Evolutionary conservation across 768 basidiomycete species (phyloP), one percentile per base, ranked within the genome.

Genomic region (Lentinus brumalis): DNA sequence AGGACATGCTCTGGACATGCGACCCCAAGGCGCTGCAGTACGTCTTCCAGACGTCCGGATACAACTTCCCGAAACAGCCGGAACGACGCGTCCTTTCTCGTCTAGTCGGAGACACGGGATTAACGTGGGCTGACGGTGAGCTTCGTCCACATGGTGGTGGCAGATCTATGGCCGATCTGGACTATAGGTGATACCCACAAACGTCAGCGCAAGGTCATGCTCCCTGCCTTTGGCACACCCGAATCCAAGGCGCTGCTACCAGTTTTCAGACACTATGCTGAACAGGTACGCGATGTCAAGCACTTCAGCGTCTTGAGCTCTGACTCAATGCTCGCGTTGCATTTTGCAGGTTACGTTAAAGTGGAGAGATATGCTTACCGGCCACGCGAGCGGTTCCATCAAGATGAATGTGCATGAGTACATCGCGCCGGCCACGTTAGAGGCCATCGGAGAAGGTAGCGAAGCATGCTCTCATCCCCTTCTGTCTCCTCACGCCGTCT

Each of bases 1-100:
- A 83, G 63, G 81, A 84, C 66, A 78, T 81, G 18, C 71, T 86
- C 38, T 70, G 82, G 50, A 76, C 84, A 56, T 79, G 82, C 31
- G 85, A 86, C 59, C 83, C 82, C 1, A 84, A 84, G 68, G 83
- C 84, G 4, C 71, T 86, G n/a, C 81, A 84, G 63, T 80, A 85
- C 64, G 81, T 85, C 30, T 78, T 80, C 54, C 82, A 85, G 57
- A 82, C 83, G 18, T 80, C 80, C 15, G 82, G 82, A n/a, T 86
- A 86, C 66, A 76, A 77, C 14, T 84, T 81, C 67, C 74, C 77
- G 39, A 84, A 85, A 69, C 79, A 79, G 75, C 77, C 76, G 11
- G 79, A 82, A 66, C 72, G 82, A 51, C 79, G 79, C 35, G 78
- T 81, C 61, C 77, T 82, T 41, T 82, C 80, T 38, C 75, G 81